Evolutionary conservation across 306 rosid species (phyloP).

Genomic region (Mimosa bimucronata): DNA sequence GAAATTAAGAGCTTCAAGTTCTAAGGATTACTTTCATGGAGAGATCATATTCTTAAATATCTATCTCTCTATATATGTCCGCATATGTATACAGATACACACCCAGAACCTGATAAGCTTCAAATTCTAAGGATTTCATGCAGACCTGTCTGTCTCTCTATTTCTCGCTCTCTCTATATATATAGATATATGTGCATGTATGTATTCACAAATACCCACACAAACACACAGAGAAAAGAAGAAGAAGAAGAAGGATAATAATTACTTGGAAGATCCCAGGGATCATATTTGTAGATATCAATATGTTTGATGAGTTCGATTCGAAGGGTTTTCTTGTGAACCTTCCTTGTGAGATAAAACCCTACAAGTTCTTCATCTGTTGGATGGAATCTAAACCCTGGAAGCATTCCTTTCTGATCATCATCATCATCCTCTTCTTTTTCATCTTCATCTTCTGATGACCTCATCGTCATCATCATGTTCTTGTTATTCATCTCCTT

Average conservation of each 20-base stretch:
- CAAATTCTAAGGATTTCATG: background rate
- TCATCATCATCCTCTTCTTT: background rate
- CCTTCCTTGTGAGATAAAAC: slow-evolving; percentile 75
- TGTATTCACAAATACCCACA: too few species aligned
- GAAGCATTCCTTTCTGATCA: slow-evolving; percentile 50
- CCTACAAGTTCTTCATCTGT: slow-evolving; percentile 95
- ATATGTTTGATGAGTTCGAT: slow-evolving; percentile 86
- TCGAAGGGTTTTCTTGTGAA: slow-evolving; percentile 64
- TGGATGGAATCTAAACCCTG: slow-evolving; percentile 95
- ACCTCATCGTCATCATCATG: background rate
- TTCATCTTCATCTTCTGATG: background rate
- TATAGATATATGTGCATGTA: background rate
- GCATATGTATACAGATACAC: background rate
- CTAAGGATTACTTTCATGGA: background rate
- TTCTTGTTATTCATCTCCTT: background rate
- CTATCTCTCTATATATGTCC: background rate
- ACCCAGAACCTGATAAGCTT: background rate
- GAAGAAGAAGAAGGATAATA: background rate
- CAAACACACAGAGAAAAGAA: too few species aligned
- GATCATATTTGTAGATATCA: slow-evolving; percentile 94
- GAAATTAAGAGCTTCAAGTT: background rate
- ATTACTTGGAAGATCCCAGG: slow-evolving; percentile 99
- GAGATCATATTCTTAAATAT: too few species aligned
- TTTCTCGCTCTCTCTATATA: background rate
- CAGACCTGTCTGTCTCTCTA: background rate